Base-by-base conservation (phyloP, 805 yeast genomes). In the Yarrowia keelungensis region DNA sequence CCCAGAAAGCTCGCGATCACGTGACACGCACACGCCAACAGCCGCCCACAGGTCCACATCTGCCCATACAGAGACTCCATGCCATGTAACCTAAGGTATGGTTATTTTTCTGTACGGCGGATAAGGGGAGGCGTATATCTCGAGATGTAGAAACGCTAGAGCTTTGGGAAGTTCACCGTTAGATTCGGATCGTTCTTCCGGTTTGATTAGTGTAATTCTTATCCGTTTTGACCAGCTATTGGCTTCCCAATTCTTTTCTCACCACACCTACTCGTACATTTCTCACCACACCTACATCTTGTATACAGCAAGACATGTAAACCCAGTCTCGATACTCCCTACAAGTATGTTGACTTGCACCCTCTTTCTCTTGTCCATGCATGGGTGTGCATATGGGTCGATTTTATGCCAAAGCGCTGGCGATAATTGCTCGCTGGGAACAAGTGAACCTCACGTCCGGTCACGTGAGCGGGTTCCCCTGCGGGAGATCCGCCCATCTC, bases 341-440 rank as follows among this genome's bases (percentile, higher is more conserved):
- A 26, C 32, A 26, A 26, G 32, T 26, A 26, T 26, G 32, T 26
- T 5, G 7, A 26, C 32, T 26, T 26, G 32, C 7, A 26, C 32
- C 7, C 32, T 26, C 32, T 26, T 46, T 9, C 14, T 8, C 26
- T 45, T 46, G 50, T 46, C 32, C 51, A 47, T 47, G 51, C 51
- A 47, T 26, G 35, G 51, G 16, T 22, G 51, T 47, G 51, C 51
- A 26, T 47, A 47, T 47, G 51, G 51, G 51, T 47, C 51, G 51
- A 47, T 47, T 47, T 26, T 26, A 26, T 47, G 16, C 8, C 16
- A 5, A 8, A n/a, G 19, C 5, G 11, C 15, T 11, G 35, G 11
- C 3, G 26, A 46, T 22, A 46, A 12, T 22, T 22, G 50, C 50
- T 22, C 50, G 35, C 22, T 8, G 50, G 12, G 16, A 46, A 46